These are phyloP conservation scores for Lobulomyces angularis DNA, from an alignment of 192 early-diverging fungal species.

Conservation along the genomic window DNA sequence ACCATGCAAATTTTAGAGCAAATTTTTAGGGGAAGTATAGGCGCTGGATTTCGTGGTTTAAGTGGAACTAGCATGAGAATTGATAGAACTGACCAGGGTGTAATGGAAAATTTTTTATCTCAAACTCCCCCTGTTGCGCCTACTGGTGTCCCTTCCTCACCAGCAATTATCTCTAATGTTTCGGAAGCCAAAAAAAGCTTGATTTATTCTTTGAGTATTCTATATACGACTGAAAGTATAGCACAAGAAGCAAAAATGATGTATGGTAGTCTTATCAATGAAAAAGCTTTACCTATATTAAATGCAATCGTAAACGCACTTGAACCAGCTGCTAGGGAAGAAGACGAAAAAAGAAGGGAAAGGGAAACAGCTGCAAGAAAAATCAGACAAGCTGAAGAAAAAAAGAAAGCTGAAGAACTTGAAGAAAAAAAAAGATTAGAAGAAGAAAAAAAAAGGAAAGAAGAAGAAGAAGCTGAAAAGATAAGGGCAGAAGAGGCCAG, in stretches of 20 bases:
- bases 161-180: slow-evolving; percentile 1
- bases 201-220: slow-evolving; percentile 56
- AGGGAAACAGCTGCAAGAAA: slow-evolving; percentile 9
- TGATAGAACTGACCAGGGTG: slow-evolving; percentile 9
- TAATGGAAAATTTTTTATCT: slow-evolving; percentile 6
- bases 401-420: slow-evolving; percentile 6
- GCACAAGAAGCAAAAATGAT: slow-evolving; percentile 73
- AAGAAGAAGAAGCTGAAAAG: slow-evolving; percentile 6
- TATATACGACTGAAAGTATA: slow-evolving; percentile 69
- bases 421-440: slow-evolving; percentile 4
- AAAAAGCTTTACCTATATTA: slow-evolving; percentile 43
- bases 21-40: slow-evolving; percentile 17
- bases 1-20: slow-evolving; percentile 42
- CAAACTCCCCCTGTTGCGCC: slow-evolving; percentile 1
- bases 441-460: slow-evolving; percentile 10
- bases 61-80: slow-evolving; percentile 25
- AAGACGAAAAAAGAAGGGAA: slow-evolving; percentile 15
- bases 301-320: slow-evolving; percentile 57
- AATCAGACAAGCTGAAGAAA: slow-evolving; percentile 9
- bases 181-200: slow-evolving; percentile 4
- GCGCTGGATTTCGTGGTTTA: slow-evolving; percentile 17
- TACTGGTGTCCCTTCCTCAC: neutral
- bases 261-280: slow-evolving; percentile 49
- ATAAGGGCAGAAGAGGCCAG: slow-evolving; percentile 6
- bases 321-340: slow-evolving; percentile 63